These are phyloP conservation scores for Leccinum disarticulatum DNA, from an alignment of 768 basidiomycete genomes.

Conservation along the genomic window DNA sequence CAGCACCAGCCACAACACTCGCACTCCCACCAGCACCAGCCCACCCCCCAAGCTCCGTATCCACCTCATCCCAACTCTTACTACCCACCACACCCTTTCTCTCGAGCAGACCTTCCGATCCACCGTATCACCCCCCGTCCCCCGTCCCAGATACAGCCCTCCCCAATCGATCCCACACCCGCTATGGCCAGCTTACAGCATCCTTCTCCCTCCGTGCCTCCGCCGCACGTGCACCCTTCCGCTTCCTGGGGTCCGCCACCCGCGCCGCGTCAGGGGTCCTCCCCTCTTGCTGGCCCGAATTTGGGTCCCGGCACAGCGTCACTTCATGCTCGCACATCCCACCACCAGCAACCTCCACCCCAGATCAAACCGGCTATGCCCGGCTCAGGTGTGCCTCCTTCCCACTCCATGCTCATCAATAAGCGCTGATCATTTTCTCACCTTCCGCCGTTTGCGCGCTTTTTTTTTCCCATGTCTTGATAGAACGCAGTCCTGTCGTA, in stretches of 20 bases:
- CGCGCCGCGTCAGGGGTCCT: slow-evolving; percentile 33
- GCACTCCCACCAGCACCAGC: slow-evolving; percentile 17
- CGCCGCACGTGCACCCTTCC: slow-evolving; percentile 33
- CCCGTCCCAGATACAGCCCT: slow-evolving; percentile 31
- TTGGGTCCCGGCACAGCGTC: slow-evolving; percentile 20
- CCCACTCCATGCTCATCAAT: background rate
- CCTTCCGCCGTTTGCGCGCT: slow-evolving; percentile 1
- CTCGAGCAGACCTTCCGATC: slow-evolving; percentile 21
- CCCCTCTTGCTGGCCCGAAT: slow-evolving; percentile 27
- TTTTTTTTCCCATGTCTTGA: slow-evolving; percentile 12
- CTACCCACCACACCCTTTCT: slow-evolving; percentile 19
- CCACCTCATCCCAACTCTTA: slow-evolving; percentile 27
- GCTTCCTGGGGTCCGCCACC: slow-evolving; percentile 33
- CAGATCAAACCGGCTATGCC: slow-evolving; percentile 35
- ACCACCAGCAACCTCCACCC: slow-evolving; percentile 28
- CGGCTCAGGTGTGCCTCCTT: slow-evolving; percentile 27
- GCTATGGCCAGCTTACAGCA: slow-evolving; percentile 36
- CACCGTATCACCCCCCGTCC: slow-evolving; percentile 34
- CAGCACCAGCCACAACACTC: slow-evolving; percentile 30
- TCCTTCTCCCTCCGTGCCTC: slow-evolving; percentile 29
- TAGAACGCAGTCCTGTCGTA: slow-evolving; percentile 32
- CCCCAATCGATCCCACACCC: slow-evolving; percentile 29
- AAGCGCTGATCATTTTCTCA: slow-evolving; percentile 6
- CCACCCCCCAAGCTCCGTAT: slow-evolving; percentile 18
- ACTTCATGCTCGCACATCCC: slow-evolving; percentile 28